Conservation (phyloP, 2,329 filamentous ascomycete genomes). For the Phialophora macrospora region DNA sequence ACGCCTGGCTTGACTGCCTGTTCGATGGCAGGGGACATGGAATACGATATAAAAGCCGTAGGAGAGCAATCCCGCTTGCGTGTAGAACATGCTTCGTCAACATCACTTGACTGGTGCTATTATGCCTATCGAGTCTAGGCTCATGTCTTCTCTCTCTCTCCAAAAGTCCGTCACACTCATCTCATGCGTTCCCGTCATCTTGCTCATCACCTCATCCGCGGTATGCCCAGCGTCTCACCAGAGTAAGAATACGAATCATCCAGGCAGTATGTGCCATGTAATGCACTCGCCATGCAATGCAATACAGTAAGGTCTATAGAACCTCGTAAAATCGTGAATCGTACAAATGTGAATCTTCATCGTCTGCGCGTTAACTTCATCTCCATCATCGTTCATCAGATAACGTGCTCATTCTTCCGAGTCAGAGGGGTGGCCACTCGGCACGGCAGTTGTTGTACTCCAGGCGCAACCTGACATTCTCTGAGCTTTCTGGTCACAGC, state of each 20-base stretch:
- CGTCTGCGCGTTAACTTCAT: slow-evolving; percentile 2
- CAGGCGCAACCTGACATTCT: not conserved
- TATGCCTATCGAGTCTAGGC: not conserved
- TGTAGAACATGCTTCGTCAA: not conserved
- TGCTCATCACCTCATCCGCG: not conserved
- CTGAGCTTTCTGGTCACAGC: not conserved
- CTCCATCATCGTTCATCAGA: not conserved
- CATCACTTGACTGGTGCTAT: not conserved
- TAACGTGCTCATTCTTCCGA: not conserved
- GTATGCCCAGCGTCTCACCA: not conserved
- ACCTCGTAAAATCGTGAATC: slow-evolving; percentile 18
- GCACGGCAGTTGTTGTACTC: not conserved
- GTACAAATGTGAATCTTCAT: slow-evolving; percentile 14
- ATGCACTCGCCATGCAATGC: slow-evolving; percentile 7
- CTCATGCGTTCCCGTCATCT: slow-evolving; percentile 8
- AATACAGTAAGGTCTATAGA: not conserved
- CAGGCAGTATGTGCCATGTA: not conserved
- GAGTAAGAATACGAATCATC: slow-evolving; percentile 1
- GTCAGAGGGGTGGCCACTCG: not conserved
- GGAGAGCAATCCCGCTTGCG: not conserved
- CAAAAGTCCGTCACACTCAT: slow-evolving; percentile 1
- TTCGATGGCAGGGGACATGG: not conserved
- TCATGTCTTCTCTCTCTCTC: not conserved
- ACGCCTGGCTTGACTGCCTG: not conserved
- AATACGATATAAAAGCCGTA: not conserved